Conservation (phyloP, 139 green algal genomes). For the Chlorokybus atmophyticus region DNA sequence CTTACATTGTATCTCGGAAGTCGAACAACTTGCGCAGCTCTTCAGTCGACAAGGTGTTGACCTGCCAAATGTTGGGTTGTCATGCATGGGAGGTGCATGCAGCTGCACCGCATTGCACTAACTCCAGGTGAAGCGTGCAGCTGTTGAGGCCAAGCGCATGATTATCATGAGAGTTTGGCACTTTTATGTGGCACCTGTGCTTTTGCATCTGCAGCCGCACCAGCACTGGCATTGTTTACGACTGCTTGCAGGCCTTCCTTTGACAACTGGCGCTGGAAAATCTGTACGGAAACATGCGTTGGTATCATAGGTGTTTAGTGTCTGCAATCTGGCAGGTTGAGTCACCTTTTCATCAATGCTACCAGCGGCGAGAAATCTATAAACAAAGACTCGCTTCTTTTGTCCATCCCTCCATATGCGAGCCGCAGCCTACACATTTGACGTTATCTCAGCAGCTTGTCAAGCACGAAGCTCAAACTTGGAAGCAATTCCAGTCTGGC, state of each 20-base stretch:
- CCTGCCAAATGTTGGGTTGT: too few relatives aligned
- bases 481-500: too few relatives aligned
- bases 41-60: conserved; percentile 63
- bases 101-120: too few relatives aligned
- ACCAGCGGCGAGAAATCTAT: conserved; percentile 85
- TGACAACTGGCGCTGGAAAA: conserved; percentile 89
- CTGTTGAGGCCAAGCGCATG: too few relatives aligned
- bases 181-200: too few relatives aligned
- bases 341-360: conserved; percentile 91
- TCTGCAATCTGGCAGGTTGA: too few relatives aligned
- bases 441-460: too few relatives aligned
- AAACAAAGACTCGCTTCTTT: conserved; percentile 89
- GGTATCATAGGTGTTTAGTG: background rate
- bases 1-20: conserved; percentile 31
- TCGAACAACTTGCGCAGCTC: conserved; percentile 89
- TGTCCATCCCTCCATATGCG: conserved; percentile 96
- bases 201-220: too few relatives aligned
- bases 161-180: too few relatives aligned
- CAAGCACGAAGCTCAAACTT: too few relatives aligned
- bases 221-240: conserved; percentile 32
- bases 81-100: too few relatives aligned
- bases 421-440: conserved; percentile 36
- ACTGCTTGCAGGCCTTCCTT: conserved; percentile 50
- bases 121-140: too few relatives aligned
- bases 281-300: conserved; percentile 22